A percentile compares a stretch with the other conserved stretches of the same genome.
phyloP scores from a whole-genome alignment of 352 stramenopile species.

The Globisporangium heterothallicum region DNA sequence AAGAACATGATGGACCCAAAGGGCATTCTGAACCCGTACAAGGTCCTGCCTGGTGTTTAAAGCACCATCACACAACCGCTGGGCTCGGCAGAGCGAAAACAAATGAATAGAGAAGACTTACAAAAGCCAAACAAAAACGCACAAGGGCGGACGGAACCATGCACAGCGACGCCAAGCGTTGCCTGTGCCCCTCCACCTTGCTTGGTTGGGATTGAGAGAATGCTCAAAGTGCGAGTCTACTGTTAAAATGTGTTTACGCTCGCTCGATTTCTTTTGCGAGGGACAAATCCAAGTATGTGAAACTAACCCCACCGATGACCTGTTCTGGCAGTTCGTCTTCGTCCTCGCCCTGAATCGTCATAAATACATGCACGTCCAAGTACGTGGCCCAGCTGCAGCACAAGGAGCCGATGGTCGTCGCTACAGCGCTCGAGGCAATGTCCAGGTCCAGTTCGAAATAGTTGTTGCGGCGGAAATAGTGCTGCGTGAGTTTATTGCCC shows the following conservation, averaged over 20 bases:
- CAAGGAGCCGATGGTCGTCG: slow-evolving; percentile 72
- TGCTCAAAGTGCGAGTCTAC: no score
- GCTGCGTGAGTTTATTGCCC: slow-evolving; percentile 83
- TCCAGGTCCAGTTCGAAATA: slow-evolving; percentile 89
- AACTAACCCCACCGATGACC: slow-evolving; percentile 50
- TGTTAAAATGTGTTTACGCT: slow-evolving; percentile 4
- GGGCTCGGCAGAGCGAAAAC: no score
- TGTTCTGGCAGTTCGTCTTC: slow-evolving; percentile 72
- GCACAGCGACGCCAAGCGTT: neutral
- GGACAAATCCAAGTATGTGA: slow-evolving; percentile 60
- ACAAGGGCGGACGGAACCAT: neutral
- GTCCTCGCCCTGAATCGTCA: slow-evolving; percentile 69
- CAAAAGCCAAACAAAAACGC: neutral
- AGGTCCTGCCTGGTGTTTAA: slow-evolving; percentile 63
- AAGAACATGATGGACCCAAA: slow-evolving; percentile 95
- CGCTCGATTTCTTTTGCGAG: slow-evolving; percentile 32
- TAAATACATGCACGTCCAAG: slow-evolving; percentile 75
- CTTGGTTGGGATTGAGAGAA: no score
- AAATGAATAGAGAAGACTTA: slow-evolving; percentile 1
- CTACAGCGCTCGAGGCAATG: slow-evolving; percentile 69
- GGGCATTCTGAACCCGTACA: slow-evolving; percentile 96
- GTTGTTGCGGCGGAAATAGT: slow-evolving; percentile 71
- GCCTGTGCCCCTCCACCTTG: neutral
- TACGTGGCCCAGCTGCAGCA: slow-evolving; percentile 71
- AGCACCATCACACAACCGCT: no score